A percentile compares a stretch with the other conserved stretches of the same genome.
Conservation (phyloP, 2,329 filamentous ascomycete genomes). For the Aspergillus tanneri region DNA sequence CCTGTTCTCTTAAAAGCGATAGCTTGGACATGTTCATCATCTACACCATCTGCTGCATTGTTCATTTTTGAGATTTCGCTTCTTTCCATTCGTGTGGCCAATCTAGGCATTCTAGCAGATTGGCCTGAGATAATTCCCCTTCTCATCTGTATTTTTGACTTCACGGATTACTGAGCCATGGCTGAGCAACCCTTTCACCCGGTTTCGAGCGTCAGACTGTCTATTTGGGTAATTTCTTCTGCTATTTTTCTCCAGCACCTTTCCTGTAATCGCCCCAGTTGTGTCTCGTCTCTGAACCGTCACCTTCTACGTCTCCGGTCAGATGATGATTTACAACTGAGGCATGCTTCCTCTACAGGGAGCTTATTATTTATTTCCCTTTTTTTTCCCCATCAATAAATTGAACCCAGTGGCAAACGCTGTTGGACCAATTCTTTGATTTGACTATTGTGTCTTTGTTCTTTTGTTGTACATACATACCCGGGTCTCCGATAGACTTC, state of each 20-base stretch:
- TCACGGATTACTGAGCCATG: too few species aligned
- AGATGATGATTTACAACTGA: too few species aligned
- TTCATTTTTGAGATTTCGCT: neutral
- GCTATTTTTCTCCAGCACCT: too few species aligned
- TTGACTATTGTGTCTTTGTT: neutral
- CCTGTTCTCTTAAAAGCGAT: neutral
- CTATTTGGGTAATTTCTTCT: too few species aligned
- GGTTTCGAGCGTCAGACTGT: too few species aligned
- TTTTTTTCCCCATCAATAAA: too few species aligned
- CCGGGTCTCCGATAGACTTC: neutral
- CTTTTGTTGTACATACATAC: neutral
- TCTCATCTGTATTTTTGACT: neutral
- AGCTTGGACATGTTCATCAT: neutral
- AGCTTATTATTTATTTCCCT: neutral
- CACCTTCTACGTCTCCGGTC: too few species aligned
- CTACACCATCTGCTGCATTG: neutral
- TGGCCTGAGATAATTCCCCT: neutral
- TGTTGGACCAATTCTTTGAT: neutral
- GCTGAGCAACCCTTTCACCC: too few species aligned
- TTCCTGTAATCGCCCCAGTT: too few species aligned
- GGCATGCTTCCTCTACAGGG: too few species aligned
- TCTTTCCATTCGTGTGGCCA: neutral
- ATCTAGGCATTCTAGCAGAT: neutral
- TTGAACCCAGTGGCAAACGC: neutral
- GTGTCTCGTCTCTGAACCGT: too few species aligned